Conservation (phyloP, 192 early-diverging fungal species). For the Coemansia sp. region DNA sequence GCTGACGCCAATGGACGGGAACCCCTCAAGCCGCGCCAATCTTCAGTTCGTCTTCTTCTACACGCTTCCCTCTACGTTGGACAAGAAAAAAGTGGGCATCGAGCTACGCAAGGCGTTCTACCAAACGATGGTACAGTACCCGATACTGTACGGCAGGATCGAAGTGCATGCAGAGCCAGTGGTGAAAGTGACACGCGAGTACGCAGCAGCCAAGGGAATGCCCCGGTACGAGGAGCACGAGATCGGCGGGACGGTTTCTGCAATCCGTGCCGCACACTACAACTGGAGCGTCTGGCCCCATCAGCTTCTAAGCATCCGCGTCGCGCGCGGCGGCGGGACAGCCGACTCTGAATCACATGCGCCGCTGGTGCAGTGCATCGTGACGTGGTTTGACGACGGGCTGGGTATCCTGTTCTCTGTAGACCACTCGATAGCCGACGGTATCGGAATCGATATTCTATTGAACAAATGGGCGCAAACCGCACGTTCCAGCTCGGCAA, state of each 20-base stretch:
- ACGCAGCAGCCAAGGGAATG: background rate
- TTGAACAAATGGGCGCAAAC: conserved; percentile 33
- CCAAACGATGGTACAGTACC: conserved; percentile 28
- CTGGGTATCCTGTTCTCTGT: conserved; percentile 39
- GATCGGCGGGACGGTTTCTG: conserved; percentile 4
- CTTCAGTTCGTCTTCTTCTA: conserved; percentile 47
- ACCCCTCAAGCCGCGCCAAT: conserved; percentile 34
- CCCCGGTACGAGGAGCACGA: conserved; percentile 27
- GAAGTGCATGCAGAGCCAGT: background rate
- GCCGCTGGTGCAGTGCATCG: conserved; percentile 31
- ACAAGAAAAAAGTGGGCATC: background rate
- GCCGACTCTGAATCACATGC: background rate
- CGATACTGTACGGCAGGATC: conserved; percentile 29
- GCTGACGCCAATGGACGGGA: conserved; percentile 37
- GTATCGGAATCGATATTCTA: conserved; percentile 29
- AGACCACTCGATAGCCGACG: conserved; percentile 44
- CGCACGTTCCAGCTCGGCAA: conserved; percentile 4
- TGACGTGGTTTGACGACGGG: conserved; percentile 41
- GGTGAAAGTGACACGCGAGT: conserved; percentile 8
- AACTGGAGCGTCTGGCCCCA: conserved; percentile 34
- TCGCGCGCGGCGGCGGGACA: conserved; percentile 2
- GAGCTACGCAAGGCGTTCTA: conserved; percentile 23
- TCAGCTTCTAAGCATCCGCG: conserved; percentile 20
- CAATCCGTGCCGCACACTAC: conserved; percentile 21
- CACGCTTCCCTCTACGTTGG: background rate